A percentile compares a stretch with the other conserved stretches of the same genome.
phyloP scores from a whole-genome alignment of 2,329 filamentous ascomycete species.

The Diaporthe vexans region DNA sequence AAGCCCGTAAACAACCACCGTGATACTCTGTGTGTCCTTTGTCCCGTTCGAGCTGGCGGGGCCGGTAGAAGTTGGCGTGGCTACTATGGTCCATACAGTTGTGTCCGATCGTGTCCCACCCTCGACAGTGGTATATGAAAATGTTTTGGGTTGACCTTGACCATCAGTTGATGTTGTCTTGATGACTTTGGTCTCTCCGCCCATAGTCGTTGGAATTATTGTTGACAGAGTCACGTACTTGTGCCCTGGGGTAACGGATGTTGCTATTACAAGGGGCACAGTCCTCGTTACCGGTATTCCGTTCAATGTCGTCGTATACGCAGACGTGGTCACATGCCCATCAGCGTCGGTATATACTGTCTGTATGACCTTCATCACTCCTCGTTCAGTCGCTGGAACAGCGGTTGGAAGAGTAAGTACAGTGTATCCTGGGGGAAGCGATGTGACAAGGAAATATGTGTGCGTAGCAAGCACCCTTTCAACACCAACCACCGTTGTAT shows the following conservation, averaged over 20 bases:
- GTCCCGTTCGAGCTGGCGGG: neutral
- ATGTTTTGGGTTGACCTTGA: neutral
- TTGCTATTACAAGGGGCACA: neutral
- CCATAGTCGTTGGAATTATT: neutral
- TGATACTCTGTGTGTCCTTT: no score
- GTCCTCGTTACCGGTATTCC: neutral
- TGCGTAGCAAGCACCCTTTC: neutral
- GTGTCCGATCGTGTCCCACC: constrained; percentile 7
- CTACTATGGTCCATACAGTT: neutral
- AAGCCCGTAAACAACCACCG: constrained; percentile 6
- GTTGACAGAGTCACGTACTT: neutral
- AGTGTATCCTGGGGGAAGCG: neutral
- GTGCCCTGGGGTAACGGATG: neutral
- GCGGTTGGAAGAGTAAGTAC: neutral
- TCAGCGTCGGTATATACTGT: neutral
- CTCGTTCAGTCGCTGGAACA: neutral
- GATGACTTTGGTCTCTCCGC: constrained; percentile 1
- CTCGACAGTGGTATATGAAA: neutral
- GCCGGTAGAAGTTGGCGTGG: neutral
- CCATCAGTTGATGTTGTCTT: neutral
- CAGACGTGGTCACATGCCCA: neutral
- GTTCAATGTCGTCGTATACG: neutral
- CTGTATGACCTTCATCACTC: neutral
- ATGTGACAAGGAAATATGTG: constrained; percentile 3
- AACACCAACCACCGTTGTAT: constrained; percentile 10